A percentile compares a stretch with the other conserved stretches of the same genome.
phyloP scores from a whole-genome alignment of 176 grass and related monocot species.

The Urochloa ruziziensis region DNA sequence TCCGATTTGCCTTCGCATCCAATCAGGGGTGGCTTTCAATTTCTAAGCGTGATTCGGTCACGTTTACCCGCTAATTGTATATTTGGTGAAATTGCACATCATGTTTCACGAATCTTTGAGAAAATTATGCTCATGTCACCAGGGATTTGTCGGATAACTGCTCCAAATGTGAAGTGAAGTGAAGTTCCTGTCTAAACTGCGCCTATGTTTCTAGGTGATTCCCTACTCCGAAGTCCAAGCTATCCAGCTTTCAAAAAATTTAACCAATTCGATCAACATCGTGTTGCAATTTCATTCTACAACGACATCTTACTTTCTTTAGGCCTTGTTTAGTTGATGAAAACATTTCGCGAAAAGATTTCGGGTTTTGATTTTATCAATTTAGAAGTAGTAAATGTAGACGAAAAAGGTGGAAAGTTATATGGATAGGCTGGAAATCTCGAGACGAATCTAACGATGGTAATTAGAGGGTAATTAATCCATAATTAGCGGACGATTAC shows the following conservation, averaged over 20 bases:
- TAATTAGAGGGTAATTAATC: too few species aligned
- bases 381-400: too few species aligned
- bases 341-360: too few species aligned
- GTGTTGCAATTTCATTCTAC: neutral
- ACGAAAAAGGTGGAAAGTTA: too few species aligned
- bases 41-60: neutral
- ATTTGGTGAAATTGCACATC: neutral
- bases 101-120: slow-evolving; percentile 12
- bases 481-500: too few species aligned
- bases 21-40: neutral
- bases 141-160: neutral
- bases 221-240: neutral
- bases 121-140: neutral
- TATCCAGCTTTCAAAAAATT: neutral
- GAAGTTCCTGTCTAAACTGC: neutral
- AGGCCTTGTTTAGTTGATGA: too few species aligned
- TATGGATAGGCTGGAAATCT: too few species aligned
- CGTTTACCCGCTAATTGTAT: neutral
- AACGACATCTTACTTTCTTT: neutral
- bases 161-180: neutral
- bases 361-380: too few species aligned
- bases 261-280: neutral
- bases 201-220: neutral
- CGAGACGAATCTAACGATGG: too few species aligned
- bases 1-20: neutral